These are phyloP conservation scores for Alternaria panax DNA, from an alignment of 2,329 filamentous ascomycete species.

Conservation along the genomic window DNA sequence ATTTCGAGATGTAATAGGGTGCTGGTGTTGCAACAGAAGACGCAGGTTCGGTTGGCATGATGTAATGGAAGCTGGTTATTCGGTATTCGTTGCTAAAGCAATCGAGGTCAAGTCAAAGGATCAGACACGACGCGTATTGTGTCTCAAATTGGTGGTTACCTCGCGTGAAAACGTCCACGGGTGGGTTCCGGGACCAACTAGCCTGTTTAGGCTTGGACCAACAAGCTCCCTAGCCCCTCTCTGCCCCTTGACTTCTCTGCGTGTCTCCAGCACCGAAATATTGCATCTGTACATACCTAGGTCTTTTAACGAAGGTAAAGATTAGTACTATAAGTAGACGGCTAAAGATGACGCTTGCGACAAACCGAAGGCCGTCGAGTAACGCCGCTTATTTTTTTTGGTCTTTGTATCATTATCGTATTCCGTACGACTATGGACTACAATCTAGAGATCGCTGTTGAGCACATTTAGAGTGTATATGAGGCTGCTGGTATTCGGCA, in stretches of 20 bases:
- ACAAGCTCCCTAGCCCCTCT: background rate
- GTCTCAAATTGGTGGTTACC: background rate
- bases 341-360: slow-evolving; percentile 15
- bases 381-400: slow-evolving; percentile 3
- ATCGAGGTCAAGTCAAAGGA: background rate
- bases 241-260: background rate
- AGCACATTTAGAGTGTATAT: slow-evolving; percentile 11
- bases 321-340: slow-evolving; percentile 19
- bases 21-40: slow-evolving; percentile 5
- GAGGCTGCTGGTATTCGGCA: background rate
- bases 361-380: slow-evolving; percentile 16
- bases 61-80: background rate
- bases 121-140: background rate
- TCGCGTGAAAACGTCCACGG: slow-evolving; percentile 12
- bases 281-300: slow-evolving; percentile 10
- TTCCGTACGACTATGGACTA: slow-evolving; percentile 5
- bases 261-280: background rate
- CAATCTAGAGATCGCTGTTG: slow-evolving; percentile 9
- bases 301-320: slow-evolving; percentile 17
- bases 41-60: slow-evolving; percentile 1
- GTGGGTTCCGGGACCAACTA: slow-evolving; percentile 1
- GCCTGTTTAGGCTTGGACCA: slow-evolving; percentile 2
- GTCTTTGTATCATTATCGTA: background rate
- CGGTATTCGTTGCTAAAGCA: background rate
- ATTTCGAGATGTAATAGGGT: slow-evolving; percentile 33